These are phyloP conservation scores for Quercus lobata DNA, from an alignment of 331 rosid genomes.

Conservation along the genomic window DNA sequence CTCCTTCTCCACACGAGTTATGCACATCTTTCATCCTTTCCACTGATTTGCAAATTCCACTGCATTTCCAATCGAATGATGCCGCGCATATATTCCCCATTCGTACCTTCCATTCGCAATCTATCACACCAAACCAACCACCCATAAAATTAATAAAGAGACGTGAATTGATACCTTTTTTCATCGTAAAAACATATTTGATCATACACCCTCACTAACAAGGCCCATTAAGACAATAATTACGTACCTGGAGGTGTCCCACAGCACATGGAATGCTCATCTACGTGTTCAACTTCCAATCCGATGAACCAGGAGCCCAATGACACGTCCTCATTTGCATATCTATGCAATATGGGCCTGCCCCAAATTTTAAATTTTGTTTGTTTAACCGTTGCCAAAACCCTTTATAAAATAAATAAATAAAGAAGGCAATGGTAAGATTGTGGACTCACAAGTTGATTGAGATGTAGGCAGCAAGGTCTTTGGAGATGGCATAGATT, in stretches of 20 bases:
- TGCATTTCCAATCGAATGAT: conserved; percentile 94
- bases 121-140: conserved; percentile 20
- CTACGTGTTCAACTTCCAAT: conserved; percentile 70
- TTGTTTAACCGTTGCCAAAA: no score
- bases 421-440: no score
- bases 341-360: conserved; percentile 83
- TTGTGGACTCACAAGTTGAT: conserved; percentile 49
- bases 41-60: conserved; percentile 80
- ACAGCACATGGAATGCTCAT: conserved; percentile 91
- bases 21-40: conserved; percentile 74
- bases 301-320: conserved; percentile 90
- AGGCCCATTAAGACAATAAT: not conserved
- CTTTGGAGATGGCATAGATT: conserved; percentile 86
- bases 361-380: not conserved
- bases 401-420: not conserved
- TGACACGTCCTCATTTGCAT: conserved; percentile 92
- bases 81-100: conserved; percentile 81
- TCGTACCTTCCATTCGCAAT: conserved; percentile 72
- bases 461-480: conserved; percentile 77
- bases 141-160: no score
- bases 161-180: no score
- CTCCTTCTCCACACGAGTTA: conserved; percentile 71
- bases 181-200: no score
- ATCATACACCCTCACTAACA: not conserved
- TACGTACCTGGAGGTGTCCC: conserved; percentile 70